A percentile compares a stretch with the other conserved stretches of the same genome.
These are phyloP conservation scores for Candida dajiaensis DNA, from an alignment of 805 yeast species.

Conservation along the genomic window DNA sequence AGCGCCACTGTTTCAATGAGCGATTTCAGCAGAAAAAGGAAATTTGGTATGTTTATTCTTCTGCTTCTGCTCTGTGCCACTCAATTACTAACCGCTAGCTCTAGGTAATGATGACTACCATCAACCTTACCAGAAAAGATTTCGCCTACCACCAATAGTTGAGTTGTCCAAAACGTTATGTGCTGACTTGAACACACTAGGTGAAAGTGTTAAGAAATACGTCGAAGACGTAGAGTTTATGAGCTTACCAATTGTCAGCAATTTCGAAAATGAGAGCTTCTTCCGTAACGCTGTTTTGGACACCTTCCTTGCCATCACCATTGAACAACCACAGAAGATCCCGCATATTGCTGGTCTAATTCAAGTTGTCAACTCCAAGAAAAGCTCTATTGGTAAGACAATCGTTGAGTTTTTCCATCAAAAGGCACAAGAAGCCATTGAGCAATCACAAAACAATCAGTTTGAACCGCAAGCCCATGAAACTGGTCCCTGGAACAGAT, in stretches of 20 bases:
- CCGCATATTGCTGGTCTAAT: slow-evolving; percentile 65
- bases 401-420: slow-evolving; percentile 65
- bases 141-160: slow-evolving; percentile 37
- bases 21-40: slow-evolving; percentile 22
- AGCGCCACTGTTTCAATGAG: slow-evolving; percentile 12
- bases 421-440: slow-evolving; percentile 51
- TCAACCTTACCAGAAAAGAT: slow-evolving; percentile 20
- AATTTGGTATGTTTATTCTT: slow-evolving; percentile 17
- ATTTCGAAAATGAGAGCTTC: slow-evolving; percentile 55
- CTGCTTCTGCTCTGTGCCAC: background rate
- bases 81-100: slow-evolving; percentile 1
- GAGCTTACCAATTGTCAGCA: slow-evolving; percentile 58
- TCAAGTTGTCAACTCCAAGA: slow-evolving; percentile 57
- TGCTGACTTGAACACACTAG: slow-evolving; percentile 50
- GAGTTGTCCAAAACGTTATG: slow-evolving; percentile 42
- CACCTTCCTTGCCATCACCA: slow-evolving; percentile 60
- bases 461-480: slow-evolving; percentile 28
- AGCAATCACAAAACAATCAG: slow-evolving; percentile 25
- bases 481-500: slow-evolving; percentile 59
- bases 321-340: slow-evolving; percentile 90
- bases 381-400: slow-evolving; percentile 59
- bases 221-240: slow-evolving; percentile 62
- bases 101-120: slow-evolving; percentile 20
- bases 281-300: slow-evolving; percentile 54
- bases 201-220: slow-evolving; percentile 45